Percentiles rank a stretch among this genome's conserved stretches.
Evolutionary conservation across 2,329 filamentous ascomycete species (phyloP).

Genomic region (Pseudogymnoascus sp.): DNA sequence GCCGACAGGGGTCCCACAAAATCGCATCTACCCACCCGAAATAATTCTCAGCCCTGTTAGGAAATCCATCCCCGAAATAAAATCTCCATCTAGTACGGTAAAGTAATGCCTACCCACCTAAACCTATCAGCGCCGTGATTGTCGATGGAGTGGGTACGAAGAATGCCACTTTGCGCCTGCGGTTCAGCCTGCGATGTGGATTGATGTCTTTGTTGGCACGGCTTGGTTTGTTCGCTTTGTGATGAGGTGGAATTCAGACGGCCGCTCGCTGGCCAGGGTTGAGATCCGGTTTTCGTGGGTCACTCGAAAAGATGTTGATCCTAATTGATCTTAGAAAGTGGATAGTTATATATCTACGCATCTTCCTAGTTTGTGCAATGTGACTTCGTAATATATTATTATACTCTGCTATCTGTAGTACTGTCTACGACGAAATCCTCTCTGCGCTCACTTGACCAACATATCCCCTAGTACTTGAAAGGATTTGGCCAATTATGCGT

Average conservation of each 20-base stretch:
- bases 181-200: background rate
- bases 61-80: background rate
- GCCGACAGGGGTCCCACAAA: background rate
- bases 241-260: no score
- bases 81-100: background rate
- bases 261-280: background rate
- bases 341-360: background rate
- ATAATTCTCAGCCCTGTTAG: background rate
- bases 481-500: slow-evolving; percentile 33
- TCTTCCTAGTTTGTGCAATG: background rate
- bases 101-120: background rate
- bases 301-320: background rate
- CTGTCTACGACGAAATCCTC: background rate
- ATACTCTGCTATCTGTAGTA: background rate
- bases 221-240: background rate
- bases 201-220: background rate
- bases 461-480: background rate
- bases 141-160: background rate
- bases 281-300: background rate
- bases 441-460: background rate
- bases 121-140: background rate
- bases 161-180: background rate
- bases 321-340: no score
- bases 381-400: background rate
- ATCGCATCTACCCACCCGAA: background rate